These are phyloP conservation scores for Ceratobasidium papillatum DNA, from an alignment of 1,284 basidiomycete genomes.

Conservation along the genomic window DNA sequence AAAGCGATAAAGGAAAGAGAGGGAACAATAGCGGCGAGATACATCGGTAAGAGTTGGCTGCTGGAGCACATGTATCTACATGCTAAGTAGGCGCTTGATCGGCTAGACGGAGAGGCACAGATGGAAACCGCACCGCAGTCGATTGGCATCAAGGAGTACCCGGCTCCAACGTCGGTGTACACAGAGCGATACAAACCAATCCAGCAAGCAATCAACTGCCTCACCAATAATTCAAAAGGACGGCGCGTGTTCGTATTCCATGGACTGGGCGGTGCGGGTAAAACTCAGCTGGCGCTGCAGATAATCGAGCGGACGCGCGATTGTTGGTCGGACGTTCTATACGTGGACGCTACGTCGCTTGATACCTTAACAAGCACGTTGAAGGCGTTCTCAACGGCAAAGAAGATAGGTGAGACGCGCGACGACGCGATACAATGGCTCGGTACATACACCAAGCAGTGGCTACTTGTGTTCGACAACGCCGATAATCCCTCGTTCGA, in stretches of 20 bases:
- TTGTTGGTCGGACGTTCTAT: constrained; percentile 8
- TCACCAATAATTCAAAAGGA: not conserved
- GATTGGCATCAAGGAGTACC: not conserved
- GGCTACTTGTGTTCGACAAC: not conserved
- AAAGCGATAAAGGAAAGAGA: not conserved
- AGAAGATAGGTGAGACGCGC: not conserved
- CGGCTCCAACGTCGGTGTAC: not conserved
- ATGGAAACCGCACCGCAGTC: not conserved
- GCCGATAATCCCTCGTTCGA: not conserved
- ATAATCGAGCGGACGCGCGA: not conserved
- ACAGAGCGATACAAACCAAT: not conserved
- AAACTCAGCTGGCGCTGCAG: not conserved
- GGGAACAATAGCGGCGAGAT: not conserved
- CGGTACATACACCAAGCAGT: not conserved
- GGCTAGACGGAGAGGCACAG: not conserved
- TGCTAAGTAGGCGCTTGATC: not conserved
- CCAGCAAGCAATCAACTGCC: not conserved
- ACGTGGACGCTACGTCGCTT: constrained; percentile 27
- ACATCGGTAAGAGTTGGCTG: not conserved
- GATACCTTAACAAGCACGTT: not conserved
- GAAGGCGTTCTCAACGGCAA: not conserved
- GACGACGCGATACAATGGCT: not conserved
- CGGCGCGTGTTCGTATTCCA: constrained; percentile 15
- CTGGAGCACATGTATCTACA: not conserved
- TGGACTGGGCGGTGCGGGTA: too few relatives aligned